phyloP scores from a whole-genome alignment of 257 asterid genomes.

The Echium plantagineum region DNA sequence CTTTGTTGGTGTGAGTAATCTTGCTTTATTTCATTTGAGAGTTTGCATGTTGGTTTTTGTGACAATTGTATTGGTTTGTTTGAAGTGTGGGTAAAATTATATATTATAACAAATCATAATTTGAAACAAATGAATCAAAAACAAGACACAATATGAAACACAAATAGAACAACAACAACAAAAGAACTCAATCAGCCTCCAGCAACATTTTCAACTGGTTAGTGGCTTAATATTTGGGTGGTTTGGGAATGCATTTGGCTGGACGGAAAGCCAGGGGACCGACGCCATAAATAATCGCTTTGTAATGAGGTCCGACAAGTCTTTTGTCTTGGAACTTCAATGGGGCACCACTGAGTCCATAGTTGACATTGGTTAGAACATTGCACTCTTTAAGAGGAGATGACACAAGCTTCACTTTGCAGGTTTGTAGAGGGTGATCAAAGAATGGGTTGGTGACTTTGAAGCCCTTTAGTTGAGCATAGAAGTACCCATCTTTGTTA shows the following conservation, averaged over 20 bases:
- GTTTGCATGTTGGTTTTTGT: no score
- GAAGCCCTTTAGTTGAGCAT: conserved; percentile 65
- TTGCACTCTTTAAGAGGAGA: conserved; percentile 52
- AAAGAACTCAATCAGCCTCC: conserved; percentile 6
- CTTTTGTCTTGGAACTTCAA: conserved; percentile 57
- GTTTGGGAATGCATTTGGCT: conserved; percentile 38
- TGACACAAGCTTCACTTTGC: conserved; percentile 60
- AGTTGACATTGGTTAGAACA: conserved; percentile 51
- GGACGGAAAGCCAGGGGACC: conserved; percentile 84
- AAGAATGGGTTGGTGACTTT: conserved; percentile 50
- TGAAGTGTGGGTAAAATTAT: no score
- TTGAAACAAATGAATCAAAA: no score
- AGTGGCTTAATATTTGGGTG: background rate
- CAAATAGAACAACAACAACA: no score
- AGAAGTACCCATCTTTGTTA: conserved; percentile 55
- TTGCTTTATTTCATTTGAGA: no score
- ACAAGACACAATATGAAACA: no score
- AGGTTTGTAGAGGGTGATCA: conserved; percentile 88
- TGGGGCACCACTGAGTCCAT: conserved; percentile 67
- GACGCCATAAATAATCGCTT: conserved; percentile 59
- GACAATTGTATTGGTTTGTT: no score
- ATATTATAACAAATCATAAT: no score
- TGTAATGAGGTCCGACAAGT: conserved; percentile 30
- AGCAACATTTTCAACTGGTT: background rate
- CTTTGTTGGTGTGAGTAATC: background rate